These are phyloP conservation scores for Marasmius sp. DNA, from an alignment of 1,284 basidiomycete genomes.

Conservation along the genomic window DNA sequence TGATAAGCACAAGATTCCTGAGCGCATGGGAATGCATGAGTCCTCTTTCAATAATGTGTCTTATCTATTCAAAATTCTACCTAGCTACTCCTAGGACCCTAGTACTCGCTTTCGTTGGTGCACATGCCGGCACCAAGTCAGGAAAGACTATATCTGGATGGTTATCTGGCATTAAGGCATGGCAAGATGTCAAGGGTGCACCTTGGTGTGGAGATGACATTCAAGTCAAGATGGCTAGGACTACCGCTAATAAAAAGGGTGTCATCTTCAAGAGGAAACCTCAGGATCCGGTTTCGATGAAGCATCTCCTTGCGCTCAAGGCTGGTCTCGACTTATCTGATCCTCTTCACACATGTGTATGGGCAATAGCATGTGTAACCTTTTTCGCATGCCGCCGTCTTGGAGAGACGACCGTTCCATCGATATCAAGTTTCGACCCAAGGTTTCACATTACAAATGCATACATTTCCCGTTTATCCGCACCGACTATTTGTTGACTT, in stretches of 20 bases:
- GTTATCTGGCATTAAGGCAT: slow-evolving; percentile 5
- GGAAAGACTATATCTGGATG: neutral
- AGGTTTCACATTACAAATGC: neutral
- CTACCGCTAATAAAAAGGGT: no score
- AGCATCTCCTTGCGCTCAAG: neutral
- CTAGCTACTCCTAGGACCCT: neutral
- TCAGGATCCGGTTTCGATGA: slow-evolving; percentile 1
- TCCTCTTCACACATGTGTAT: slow-evolving; percentile 5
- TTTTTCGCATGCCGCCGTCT: slow-evolving; percentile 12
- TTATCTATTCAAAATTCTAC: neutral
- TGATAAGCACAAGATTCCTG: neutral
- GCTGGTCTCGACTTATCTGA: neutral
- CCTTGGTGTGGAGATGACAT: slow-evolving; percentile 4
- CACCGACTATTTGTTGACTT: no score
- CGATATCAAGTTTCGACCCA: neutral
- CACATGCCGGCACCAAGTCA: neutral
- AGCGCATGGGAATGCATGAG: neutral
- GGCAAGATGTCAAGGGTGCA: slow-evolving; percentile 8
- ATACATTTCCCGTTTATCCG: neutral
- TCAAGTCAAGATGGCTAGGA: slow-evolving; percentile 1
- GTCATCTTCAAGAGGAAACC: neutral
- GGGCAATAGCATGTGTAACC: neutral
- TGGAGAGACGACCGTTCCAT: slow-evolving; percentile 7
- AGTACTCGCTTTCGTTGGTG: neutral
- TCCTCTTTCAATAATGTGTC: neutral